phyloP scores from a whole-genome alignment of 2,329 filamentous ascomycete genomes.

The Ophiostoma sp. region DNA sequence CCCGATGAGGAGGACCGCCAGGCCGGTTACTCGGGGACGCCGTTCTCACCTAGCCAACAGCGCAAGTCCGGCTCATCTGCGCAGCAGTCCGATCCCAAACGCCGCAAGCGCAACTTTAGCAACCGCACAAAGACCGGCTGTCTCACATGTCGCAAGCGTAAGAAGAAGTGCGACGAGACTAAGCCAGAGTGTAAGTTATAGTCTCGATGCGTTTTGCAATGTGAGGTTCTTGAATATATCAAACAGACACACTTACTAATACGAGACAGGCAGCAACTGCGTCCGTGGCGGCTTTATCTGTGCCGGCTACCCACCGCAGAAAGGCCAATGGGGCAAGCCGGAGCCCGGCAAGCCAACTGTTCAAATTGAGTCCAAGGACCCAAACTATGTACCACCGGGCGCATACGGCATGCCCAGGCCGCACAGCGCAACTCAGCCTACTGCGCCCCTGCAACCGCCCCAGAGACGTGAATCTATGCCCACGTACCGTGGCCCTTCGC shows the following conservation, averaged over 20 bases:
- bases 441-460: constrained; percentile 24
- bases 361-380: constrained; percentile 79
- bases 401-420: constrained; percentile 52
- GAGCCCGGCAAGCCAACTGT: constrained; percentile 63
- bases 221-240: neutral
- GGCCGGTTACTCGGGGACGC: constrained; percentile 34
- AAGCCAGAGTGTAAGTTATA: constrained; percentile 77
- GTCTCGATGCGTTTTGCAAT: neutral
- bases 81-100: constrained; percentile 59
- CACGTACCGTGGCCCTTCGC: constrained; percentile 55
- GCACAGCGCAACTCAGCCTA: constrained; percentile 27
- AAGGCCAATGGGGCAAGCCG: constrained; percentile 72
- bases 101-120: constrained; percentile 77
- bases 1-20: constrained; percentile 50
- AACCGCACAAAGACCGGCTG: constrained; percentile 95
- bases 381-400: constrained; percentile 55
- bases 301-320: constrained; percentile 79
- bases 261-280: constrained; percentile 71
- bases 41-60: constrained; percentile 44
- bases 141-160: constrained; percentile 81
- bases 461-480: constrained; percentile 54
- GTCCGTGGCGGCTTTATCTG: constrained; percentile 84
- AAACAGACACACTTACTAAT: constrained; percentile 10
- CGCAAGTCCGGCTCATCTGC: constrained; percentile 41
- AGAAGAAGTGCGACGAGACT: constrained; percentile 96